Conservation (phyloP, 495 filamentous ascomycete genomes). For the Rostrohypoxylon terebratum region DNA sequence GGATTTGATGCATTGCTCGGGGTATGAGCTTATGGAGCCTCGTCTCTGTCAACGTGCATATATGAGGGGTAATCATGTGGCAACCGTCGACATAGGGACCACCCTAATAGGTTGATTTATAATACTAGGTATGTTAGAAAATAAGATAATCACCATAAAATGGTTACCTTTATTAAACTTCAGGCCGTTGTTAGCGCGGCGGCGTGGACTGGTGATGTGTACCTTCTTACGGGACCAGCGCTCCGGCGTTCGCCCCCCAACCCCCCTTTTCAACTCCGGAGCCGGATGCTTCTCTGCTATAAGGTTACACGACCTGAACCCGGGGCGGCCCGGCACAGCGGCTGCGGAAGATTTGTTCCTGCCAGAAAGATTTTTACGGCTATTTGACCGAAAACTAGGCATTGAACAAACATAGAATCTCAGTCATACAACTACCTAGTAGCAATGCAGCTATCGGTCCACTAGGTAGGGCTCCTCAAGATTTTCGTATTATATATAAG, state of each 20-base stretch:
- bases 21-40: not conserved
- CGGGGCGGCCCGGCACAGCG: not conserved
- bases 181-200: not conserved
- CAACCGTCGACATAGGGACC: not conserved
- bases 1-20: not conserved
- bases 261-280: no score
- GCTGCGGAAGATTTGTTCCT: not conserved
- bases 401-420: no score
- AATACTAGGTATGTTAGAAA: not conserved
- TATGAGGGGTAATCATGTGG: not conserved
- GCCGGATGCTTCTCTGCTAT: not conserved
- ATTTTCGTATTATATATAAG: no score
- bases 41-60: not conserved
- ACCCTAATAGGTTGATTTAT: not conserved
- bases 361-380: no score
- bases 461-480: no score
- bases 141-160: not conserved
- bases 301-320: not conserved
- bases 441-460: no score
- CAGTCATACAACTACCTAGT: no score
- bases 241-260: not conserved
- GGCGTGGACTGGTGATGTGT: not conserved
- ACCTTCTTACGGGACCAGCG: not conserved
- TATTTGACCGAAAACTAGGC: no score
- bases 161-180: not conserved